Evolutionary conservation across 1,284 basidiomycete genomes (phyloP), one percentile per base, ranked within the genome.

Genomic region (Paramarasmius palmivorus): DNA sequence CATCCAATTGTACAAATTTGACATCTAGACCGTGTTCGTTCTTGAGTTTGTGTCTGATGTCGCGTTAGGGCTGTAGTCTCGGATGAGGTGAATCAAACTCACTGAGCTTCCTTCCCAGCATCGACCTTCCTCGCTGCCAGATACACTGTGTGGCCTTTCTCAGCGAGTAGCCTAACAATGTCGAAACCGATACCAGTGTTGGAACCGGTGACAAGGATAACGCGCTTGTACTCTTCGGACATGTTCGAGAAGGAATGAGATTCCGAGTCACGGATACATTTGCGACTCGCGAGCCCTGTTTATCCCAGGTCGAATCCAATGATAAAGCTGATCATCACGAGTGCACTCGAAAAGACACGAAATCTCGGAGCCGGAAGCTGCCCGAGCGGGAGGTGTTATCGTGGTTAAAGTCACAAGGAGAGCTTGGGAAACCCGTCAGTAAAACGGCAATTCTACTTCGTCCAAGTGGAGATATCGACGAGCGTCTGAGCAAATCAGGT

Each of bases 1-100:
- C 53, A 52, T 73, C 71, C 19, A 73, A 63, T 42, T 65, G 66
- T 17, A 71, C 63, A 38, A 65, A 65, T 41, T 70, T 69, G 37
- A 72, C 69, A 26, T 66, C 52, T n/a, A 69, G 19, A 25, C 58
- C 61, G 32, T 56, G 19, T 37, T 67, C 68, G 15, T 61, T 61
- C 52, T 65, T 65, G 40, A 68, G 61, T 53, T 63, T 60, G 4
- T 61, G 54, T 34, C 63, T 66, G 34, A 10, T 37, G 32, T n/a
- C 8, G 10, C 19, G 32, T 6, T 2, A 22, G 23, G n/a, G 32
- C 36, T 15, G 29, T 10, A 29, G 45, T 23, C 47, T 29, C 7
- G 22, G 34, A 35, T 15, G 6, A 38, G 15, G 32, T 4, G 23
- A 34, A 12, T 12, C n/a, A 12, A 26, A 52, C 45, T 17, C 20